phyloP scores from a whole-genome alignment of 169 alveolate species.

The Blepharisma undulans region DNA sequence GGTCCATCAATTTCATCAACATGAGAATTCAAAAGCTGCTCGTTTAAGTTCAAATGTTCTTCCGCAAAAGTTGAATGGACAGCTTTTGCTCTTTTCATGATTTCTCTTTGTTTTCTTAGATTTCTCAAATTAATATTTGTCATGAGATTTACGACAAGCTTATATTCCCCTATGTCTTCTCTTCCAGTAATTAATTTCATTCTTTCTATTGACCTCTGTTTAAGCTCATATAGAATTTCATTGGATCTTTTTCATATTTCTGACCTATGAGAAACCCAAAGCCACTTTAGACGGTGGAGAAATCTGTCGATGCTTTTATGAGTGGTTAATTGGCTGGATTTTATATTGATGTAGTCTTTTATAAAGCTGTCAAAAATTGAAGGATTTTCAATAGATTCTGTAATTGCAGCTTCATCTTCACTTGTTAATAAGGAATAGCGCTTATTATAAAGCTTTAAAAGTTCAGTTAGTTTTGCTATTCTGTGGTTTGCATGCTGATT shows the following conservation, averaged over 20 bases:
- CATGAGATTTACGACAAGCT: neutral
- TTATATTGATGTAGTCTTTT: neutral
- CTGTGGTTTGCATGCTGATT: neutral
- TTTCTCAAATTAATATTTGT: constrained; percentile 10
- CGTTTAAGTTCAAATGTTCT: constrained; percentile 27
- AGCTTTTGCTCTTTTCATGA: constrained; percentile 5
- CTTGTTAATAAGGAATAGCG: neutral
- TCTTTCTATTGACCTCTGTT: constrained; percentile 7
- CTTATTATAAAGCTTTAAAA: neutral
- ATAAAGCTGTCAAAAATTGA: neutral
- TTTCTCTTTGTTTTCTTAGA: constrained; percentile 15
- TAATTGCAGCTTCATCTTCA: neutral
- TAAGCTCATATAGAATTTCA: neutral
- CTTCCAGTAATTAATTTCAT: constrained; percentile 35
- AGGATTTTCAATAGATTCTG: neutral
- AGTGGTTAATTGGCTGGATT: neutral
- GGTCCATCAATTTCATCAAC: constrained; percentile 54
- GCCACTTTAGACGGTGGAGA: neutral
- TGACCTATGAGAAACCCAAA: neutral
- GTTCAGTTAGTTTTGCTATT: neutral
- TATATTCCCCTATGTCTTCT: constrained; percentile 23
- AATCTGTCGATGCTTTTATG: neutral
- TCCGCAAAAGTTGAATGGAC: constrained; percentile 28
- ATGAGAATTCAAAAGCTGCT: constrained; percentile 44
- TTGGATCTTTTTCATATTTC: constrained; percentile 9